Percentiles rank a stretch among this genome's conserved stretches.
Evolutionary conservation across 768 basidiomycete genomes (phyloP).

Genomic region (Boletus barrowsii): DNA sequence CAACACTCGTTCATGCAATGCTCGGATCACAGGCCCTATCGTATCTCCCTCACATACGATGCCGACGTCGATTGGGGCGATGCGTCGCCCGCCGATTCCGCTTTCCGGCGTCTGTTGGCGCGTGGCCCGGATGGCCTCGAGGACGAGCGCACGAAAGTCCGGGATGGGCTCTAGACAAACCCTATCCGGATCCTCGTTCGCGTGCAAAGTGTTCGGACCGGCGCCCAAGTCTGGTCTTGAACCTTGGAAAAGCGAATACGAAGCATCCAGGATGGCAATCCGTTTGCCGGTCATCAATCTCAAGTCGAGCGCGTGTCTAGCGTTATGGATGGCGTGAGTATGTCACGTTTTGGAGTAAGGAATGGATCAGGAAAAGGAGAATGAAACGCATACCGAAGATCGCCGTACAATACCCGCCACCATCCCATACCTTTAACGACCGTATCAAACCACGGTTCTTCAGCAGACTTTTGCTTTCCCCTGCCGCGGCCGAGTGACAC

Average conservation of each 20-base stretch:
- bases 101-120: slow-evolving; percentile 9
- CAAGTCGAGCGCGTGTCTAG: slow-evolving; percentile 76
- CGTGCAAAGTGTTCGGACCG: background rate
- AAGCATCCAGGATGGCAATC: slow-evolving; percentile 72
- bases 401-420: slow-evolving; percentile 73
- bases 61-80: slow-evolving; percentile 60
- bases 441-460: slow-evolving; percentile 49
- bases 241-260: slow-evolving; percentile 50
- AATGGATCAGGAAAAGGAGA: background rate
- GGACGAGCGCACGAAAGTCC: slow-evolving; percentile 49
- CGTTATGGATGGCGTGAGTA: background rate
- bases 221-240: background rate
- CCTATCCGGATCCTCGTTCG: background rate
- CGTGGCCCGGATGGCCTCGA: slow-evolving; percentile 43
- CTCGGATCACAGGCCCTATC: slow-evolving; percentile 46
- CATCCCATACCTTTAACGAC: slow-evolving; percentile 79
- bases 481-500: slow-evolving; percentile 1
- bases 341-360: too few relatives aligned
- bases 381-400: slow-evolving; percentile 50
- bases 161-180: slow-evolving; percentile 59
- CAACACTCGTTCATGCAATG: slow-evolving; percentile 49
- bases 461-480: slow-evolving; percentile 14
- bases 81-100: slow-evolving; percentile 29
- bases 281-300: slow-evolving; percentile 66
- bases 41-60: slow-evolving; percentile 53